phyloP scores from a whole-genome alignment of 805 yeast species.

The Candida taoyuanica region DNA sequence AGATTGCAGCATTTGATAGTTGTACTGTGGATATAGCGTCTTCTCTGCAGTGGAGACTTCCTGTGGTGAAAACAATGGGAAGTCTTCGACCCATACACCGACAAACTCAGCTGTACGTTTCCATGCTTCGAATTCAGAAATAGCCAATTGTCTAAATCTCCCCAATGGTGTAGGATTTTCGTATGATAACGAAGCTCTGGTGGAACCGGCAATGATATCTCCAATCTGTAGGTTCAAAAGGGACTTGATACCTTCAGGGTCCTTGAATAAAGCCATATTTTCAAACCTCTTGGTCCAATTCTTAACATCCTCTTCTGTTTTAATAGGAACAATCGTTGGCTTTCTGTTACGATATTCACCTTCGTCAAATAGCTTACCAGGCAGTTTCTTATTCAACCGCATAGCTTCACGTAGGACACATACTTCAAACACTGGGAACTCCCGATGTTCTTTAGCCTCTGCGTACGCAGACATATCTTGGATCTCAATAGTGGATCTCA shows the following conservation, averaged over 20 bases:
- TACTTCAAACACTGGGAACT: slow-evolving; percentile 71
- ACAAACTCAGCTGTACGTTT: slow-evolving; percentile 38
- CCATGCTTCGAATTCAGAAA: slow-evolving; percentile 41
- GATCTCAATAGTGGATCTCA: slow-evolving; percentile 52
- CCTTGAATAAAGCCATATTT: slow-evolving; percentile 30
- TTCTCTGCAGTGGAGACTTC: slow-evolving; percentile 33
- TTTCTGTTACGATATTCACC: slow-evolving; percentile 49
- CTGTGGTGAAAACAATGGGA: slow-evolving; percentile 84
- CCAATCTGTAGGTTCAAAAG: slow-evolving; percentile 50
- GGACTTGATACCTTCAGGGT: slow-evolving; percentile 28
- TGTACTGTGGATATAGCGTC: slow-evolving; percentile 57
- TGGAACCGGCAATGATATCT: slow-evolving; percentile 74
- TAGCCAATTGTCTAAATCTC: slow-evolving; percentile 69
- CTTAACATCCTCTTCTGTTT: slow-evolving; percentile 33
- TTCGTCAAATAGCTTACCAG: slow-evolving; percentile 36
- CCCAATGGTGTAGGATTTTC: slow-evolving; percentile 98
- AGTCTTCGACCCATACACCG: slow-evolving; percentile 84
- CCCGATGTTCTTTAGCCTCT: slow-evolving; percentile 31
- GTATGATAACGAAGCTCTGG: slow-evolving; percentile 63
- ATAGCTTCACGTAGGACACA: slow-evolving; percentile 52
- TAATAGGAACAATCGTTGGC: slow-evolving; percentile 54
- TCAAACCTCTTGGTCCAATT: slow-evolving; percentile 40
- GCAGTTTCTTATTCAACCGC: slow-evolving; percentile 24
- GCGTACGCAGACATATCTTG: slow-evolving; percentile 22
- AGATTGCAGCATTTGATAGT: slow-evolving; percentile 44